phyloP scores from a whole-genome alignment of 352 stramenopile genomes.

The Phytophthora aleatoria region DNA sequence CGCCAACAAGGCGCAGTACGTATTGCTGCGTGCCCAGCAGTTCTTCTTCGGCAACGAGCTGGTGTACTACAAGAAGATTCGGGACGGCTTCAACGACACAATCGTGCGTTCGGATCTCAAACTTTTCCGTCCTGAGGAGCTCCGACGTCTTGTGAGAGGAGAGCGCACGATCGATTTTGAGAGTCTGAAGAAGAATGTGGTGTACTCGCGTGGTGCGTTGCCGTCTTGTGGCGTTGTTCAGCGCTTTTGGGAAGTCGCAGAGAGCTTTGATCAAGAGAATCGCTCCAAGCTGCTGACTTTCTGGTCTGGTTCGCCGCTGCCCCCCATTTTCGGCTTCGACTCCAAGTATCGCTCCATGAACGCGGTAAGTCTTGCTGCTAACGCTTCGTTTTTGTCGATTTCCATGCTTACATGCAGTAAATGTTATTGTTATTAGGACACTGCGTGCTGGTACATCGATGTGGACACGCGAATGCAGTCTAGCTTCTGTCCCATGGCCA shows the following conservation, averaged over 20 bases:
- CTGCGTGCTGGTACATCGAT: slow-evolving; percentile 71
- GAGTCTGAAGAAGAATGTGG: slow-evolving; percentile 54
- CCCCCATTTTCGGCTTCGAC: slow-evolving; percentile 79
- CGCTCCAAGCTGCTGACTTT: slow-evolving; percentile 73
- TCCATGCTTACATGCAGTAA: slow-evolving; percentile 5
- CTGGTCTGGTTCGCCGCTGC: slow-evolving; percentile 71
- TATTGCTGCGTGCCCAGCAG: slow-evolving; percentile 59
- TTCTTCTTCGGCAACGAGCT: slow-evolving; percentile 70
- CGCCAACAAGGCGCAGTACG: slow-evolving; percentile 70
- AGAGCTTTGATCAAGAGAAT: slow-evolving; percentile 57
- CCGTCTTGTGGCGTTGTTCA: slow-evolving; percentile 48
- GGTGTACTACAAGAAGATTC: slow-evolving; percentile 63
- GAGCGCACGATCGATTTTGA: slow-evolving; percentile 59
- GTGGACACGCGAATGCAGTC: slow-evolving; percentile 53
- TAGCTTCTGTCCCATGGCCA: slow-evolving; percentile 66
- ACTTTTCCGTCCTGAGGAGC: slow-evolving; percentile 62
- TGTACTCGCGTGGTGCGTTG: slow-evolving; percentile 59
- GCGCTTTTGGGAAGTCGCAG: slow-evolving; percentile 70
- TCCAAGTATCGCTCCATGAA: slow-evolving; percentile 56
- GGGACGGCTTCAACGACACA: slow-evolving; percentile 63
- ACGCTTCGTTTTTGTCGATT: not conserved
- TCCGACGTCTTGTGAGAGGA: slow-evolving; percentile 53
- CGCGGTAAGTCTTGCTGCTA: slow-evolving; percentile 39
- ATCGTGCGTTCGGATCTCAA: slow-evolving; percentile 56
- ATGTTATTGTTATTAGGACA: slow-evolving; percentile 42